phyloP scores from a whole-genome alignment of 345 rosid species.

The Corchorus olitorius region DNA sequence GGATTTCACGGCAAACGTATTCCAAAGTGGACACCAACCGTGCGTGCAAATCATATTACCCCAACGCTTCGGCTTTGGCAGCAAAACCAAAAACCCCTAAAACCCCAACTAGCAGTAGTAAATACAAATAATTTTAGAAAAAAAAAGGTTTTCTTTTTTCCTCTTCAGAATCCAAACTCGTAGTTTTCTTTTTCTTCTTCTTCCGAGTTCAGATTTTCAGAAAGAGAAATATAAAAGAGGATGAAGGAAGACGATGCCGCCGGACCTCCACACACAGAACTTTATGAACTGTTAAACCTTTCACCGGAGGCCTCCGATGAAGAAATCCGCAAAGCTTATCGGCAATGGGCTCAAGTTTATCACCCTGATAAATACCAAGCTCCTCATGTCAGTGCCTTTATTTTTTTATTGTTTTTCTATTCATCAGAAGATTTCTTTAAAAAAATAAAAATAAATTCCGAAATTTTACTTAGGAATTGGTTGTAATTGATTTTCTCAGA shows the following conservation, averaged over 20 bases:
- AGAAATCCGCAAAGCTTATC: slow-evolving; percentile 86
- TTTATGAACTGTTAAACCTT: slow-evolving; percentile 82
- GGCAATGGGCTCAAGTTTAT: slow-evolving; percentile 96
- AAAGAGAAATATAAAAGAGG: background rate
- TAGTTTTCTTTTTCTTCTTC: background rate
- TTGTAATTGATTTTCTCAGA: slow-evolving; percentile 33
- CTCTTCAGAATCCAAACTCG: background rate
- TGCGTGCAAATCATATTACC: background rate
- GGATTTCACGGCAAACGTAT: too few relatives aligned
- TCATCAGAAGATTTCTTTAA: background rate
- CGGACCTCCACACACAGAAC: slow-evolving; percentile 64
- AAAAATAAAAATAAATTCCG: background rate
- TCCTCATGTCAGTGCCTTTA: slow-evolving; percentile 46
- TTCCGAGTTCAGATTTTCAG: background rate
- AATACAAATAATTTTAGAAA: too few relatives aligned
- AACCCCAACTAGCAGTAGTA: slow-evolving; percentile 1
- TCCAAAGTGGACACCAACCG: background rate
- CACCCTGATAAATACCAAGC: slow-evolving; percentile 95
- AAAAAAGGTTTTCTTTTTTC: background rate
- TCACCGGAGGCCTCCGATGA: slow-evolving; percentile 94
- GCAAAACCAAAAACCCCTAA: slow-evolving; percentile 5
- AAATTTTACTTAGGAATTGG: background rate
- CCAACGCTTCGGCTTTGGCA: background rate
- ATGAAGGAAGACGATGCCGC: slow-evolving; percentile 25
- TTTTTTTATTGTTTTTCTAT: too few relatives aligned